Evolutionary conservation across 352 stramenopile species (phyloP), one percentile per base, ranked within the genome.

Genomic region (Pythium diclinum): DNA sequence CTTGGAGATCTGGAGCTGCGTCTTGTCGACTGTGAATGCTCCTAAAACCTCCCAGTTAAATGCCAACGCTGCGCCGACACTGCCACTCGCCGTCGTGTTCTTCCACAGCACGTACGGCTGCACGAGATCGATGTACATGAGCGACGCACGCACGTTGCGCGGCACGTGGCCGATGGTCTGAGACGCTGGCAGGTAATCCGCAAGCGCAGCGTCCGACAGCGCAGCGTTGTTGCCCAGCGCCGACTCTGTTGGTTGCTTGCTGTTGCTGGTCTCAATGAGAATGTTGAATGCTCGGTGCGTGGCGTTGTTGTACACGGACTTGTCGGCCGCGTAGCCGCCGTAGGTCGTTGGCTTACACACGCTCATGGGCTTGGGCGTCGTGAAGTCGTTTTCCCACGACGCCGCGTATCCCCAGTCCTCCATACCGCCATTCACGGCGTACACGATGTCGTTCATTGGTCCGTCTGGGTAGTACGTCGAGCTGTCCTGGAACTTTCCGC

Each of bases 371-470:
- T 76, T 69, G 4, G 72, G 63, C n/a, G 67, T 72, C 9, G 70
- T 77, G 63, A 72, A 83, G 25, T 57, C 30, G 36, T 89, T 87
- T 57, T 94, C 83, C 87, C 87, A 97, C 5, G 81, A 92, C 2
- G 73, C 79, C 7, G 91, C 90, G 72, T 98, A 98, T 0, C 77
- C 89, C 91, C 92, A 99, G 76, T 99, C 96, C 74, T 99, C 95
- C 91, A 98, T 98, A 6, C 94, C 95, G 51, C 96, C 96, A 33
- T 92, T 66, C 23, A 99, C 95, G 6, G 87, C 87, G 71, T 99
- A 99, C 8, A 99, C 89, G 14, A 97, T 79, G 49, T 97, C 83
- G 78, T 98, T 98, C 88, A 98, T 98, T 1, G 78, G 73, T 13
- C 79, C 81, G 30, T 80, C 70, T 3, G 69, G 75, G 65, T 95